phyloP scores from a whole-genome alignment of 805 yeast species.

The Myxozyma geophila region DNA sequence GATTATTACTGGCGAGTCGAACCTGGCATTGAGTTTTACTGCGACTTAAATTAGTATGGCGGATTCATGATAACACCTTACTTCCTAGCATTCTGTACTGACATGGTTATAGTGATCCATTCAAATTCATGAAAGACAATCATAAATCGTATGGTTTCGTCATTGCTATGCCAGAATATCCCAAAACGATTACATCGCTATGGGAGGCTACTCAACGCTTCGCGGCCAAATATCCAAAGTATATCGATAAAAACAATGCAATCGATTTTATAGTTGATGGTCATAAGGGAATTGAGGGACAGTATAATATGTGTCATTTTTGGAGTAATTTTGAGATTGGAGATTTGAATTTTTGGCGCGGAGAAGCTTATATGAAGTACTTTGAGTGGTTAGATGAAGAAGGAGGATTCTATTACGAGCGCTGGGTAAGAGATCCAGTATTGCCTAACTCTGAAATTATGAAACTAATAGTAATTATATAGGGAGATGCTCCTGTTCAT shows the following conservation, averaged over 20 bases:
- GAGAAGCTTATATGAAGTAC: constrained; percentile 57
- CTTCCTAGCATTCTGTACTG: neutral
- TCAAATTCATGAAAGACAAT: constrained; percentile 79
- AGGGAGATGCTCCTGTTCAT: constrained; percentile 76
- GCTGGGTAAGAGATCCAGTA: constrained; percentile 85
- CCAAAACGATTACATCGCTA: constrained; percentile 71
- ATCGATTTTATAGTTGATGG: constrained; percentile 71
- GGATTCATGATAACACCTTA: neutral
- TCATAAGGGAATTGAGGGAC: constrained; percentile 62
- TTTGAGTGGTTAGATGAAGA: constrained; percentile 61
- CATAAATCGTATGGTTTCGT: constrained; percentile 76
- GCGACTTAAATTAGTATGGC: constrained; percentile 59
- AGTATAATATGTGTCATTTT: constrained; percentile 76
- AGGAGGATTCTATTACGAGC: constrained; percentile 73
- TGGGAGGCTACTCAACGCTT: constrained; percentile 77
- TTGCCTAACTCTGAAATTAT: constrained; percentile 46
- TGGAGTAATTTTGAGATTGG: constrained; percentile 81
- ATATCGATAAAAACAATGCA: constrained; percentile 63
- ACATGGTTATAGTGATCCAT: constrained; percentile 57
- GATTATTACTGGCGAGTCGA: constrained; percentile 96
- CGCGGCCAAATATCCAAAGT: constrained; percentile 61
- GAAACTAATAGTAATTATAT: neutral
- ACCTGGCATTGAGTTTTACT: constrained; percentile 77
- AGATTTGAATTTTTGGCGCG: constrained; percentile 61
- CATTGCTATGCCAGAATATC: constrained; percentile 70